Conservation (phyloP, 805 yeast species). For the Starmerella floricola region DNA sequence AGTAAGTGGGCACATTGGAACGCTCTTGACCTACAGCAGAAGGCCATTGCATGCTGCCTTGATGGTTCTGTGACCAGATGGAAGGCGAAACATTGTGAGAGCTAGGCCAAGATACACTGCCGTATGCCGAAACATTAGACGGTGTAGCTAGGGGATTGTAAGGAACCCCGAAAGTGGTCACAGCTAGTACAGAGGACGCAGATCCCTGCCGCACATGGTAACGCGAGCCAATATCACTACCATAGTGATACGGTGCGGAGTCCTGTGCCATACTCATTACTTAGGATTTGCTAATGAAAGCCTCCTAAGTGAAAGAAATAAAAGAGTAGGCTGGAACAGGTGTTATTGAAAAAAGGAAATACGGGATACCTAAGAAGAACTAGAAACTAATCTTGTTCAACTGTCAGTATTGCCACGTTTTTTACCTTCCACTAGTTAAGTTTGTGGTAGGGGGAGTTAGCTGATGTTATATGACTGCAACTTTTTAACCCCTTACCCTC, state of each 20-base stretch:
- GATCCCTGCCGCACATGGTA: slow-evolving; percentile 9
- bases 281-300: slow-evolving; percentile 20
- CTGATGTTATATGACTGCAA: not conserved
- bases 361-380: not conserved
- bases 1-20: not conserved
- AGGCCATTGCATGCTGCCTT: slow-evolving; percentile 12
- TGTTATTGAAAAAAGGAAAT: not conserved
- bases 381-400: not conserved
- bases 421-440: not conserved
- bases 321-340: slow-evolving; percentile 6
- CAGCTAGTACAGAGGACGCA: slow-evolving; percentile 11
- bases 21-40: not conserved
- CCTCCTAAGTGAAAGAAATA: slow-evolving; percentile 12
- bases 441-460: too few relatives aligned
- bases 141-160: slow-evolving; percentile 14
- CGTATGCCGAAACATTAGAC: slow-evolving; percentile 2
- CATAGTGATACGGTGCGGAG: not conserved
- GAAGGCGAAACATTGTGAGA: slow-evolving; percentile 14
- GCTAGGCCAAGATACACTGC: slow-evolving; percentile 11
- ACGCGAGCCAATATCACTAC: slow-evolving; percentile 3
- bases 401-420: not conserved
- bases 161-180: slow-evolving; percentile 8
- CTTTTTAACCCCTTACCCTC: not conserved
- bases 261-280: slow-evolving; percentile 14
- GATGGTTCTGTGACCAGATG: slow-evolving; percentile 20